Base-by-base conservation (phyloP, 140 eudicot species). In the Flaveria floridana region DNA sequence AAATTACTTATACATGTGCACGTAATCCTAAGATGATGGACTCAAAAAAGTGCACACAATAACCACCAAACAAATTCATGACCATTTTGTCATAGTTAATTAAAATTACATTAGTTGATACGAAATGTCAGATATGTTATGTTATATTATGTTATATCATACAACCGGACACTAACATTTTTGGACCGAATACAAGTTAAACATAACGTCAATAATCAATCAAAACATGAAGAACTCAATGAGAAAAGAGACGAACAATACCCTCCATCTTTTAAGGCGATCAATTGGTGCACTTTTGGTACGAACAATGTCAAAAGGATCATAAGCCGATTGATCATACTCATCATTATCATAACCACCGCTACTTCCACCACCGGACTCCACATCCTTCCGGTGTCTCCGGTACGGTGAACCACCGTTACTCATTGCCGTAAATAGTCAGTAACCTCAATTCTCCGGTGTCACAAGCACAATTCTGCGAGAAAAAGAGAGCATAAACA, bases 211-310 rank as follows among this genome's bases (percentile, higher is more conserved):
- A 62, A 48, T 18, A 20, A 34, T 13, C 50, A 81, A 62, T 41
- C 30, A 51, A 83, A 75, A 62, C 18, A 65, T 21, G 26, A 37
- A 73, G 18, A 56, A 76, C n/a, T 12, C 25, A 48, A 39, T 10
- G 25, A 50, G 16, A 11, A 68, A 30, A 10, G 10, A 23, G 7
- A 16, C 5, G 10, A 3, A 66, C 11, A 74, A 63, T 83, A 85
- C 89, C 72, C 97, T 84, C 97, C 97, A 94, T 70, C 95, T 63
- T 46, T 65, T 87, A 68, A 94, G 87, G 2, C 96, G 83, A 46
- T 90, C 97, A 62, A 88, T 57, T 0, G 99, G 82, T 47, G 97
- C 99, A 41, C 96, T 77, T 63, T 94, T 94, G 5, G 97, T 90
- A 21, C 94, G 71, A 1, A 56, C 72, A 50, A 90, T 88, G 56